phyloP scores from a whole-genome alignment of 192 early-diverging fungal genomes.

The Thoreauomyces humboldtii region DNA sequence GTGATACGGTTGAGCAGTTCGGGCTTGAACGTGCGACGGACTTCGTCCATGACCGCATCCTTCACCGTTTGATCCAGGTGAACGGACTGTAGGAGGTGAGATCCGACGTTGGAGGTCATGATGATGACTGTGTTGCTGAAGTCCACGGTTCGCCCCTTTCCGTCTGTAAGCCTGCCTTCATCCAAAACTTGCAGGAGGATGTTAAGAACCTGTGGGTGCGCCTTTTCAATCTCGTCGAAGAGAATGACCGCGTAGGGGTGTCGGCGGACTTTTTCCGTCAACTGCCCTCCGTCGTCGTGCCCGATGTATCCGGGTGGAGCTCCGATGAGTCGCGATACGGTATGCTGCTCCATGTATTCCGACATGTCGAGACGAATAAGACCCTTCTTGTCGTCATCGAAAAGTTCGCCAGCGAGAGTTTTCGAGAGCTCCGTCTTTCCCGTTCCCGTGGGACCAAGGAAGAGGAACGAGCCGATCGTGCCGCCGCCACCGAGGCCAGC shows the following conservation, averaged over 20 bases:
- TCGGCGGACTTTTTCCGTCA: constrained; percentile 90
- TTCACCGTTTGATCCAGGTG: constrained; percentile 7
- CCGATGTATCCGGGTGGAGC: constrained; percentile 96
- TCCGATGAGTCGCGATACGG: constrained; percentile 88
- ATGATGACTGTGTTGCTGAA: constrained; percentile 96
- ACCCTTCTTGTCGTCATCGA: constrained; percentile 96
- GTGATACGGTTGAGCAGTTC: constrained; percentile 97
- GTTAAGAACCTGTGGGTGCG: constrained; percentile 88
- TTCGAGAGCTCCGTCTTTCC: constrained; percentile 79
- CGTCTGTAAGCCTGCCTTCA: constrained; percentile 93
- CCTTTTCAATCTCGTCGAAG: constrained; percentile 99
- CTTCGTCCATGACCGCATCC: constrained; percentile 75
- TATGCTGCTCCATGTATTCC: constrained; percentile 93
- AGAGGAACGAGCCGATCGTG: constrained; percentile 89
- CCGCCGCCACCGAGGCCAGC: constrained; percentile 81
- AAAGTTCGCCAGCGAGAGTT: constrained; percentile 71
- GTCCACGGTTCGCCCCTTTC: constrained; percentile 87
- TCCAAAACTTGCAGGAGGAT: constrained; percentile 95
- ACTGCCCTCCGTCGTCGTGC: constrained; percentile 92
- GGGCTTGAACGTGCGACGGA: constrained; percentile 76
- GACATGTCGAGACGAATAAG: constrained; percentile 98
- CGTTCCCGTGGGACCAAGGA: constrained; percentile 94
- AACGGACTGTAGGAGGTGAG: constrained; percentile 50
- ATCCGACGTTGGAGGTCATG: constrained; percentile 89
- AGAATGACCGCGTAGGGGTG: constrained; percentile 91